These are phyloP conservation scores for Psilocybe sp. DNA, from an alignment of 768 basidiomycete species.

Conservation along the genomic window DNA sequence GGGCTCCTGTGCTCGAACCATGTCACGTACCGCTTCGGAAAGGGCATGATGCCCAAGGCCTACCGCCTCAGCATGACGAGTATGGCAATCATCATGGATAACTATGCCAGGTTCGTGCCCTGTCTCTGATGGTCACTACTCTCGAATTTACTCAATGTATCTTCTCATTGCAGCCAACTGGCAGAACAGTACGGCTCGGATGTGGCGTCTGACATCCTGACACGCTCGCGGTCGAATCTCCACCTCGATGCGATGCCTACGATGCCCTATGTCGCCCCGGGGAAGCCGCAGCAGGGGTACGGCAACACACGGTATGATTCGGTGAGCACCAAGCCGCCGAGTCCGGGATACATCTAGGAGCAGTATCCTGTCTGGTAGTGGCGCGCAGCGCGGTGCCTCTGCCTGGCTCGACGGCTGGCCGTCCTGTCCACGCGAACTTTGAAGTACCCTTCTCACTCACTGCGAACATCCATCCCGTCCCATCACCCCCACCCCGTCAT, in stretches of 20 bases:
- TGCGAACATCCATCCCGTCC: too few species aligned
- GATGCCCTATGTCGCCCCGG: conserved; percentile 2
- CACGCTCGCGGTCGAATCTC: conserved; percentile 49
- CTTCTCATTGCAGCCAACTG: conserved; percentile 48
- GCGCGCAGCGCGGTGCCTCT: too few species aligned
- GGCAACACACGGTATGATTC: too few species aligned
- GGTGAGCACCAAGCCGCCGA: too few species aligned
- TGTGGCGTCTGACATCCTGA: conserved; percentile 51
- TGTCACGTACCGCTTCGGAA: conserved; percentile 84
- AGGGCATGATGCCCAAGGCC: conserved; percentile 86
- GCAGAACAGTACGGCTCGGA: conserved; percentile 67
- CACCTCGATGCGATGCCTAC: conserved; percentile 14
- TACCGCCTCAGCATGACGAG: conserved; percentile 69
- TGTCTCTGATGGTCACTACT: not conserved
- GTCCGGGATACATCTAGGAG: too few species aligned
- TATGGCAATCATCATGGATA: conserved; percentile 83
- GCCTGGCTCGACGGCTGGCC: too few species aligned
- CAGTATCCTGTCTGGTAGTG: too few species aligned
- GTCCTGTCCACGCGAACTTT: too few species aligned
- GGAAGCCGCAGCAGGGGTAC: too few species aligned
- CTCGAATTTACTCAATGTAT: not conserved
- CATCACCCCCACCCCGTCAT: too few species aligned
- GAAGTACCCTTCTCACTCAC: too few species aligned
- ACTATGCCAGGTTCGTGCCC: conserved; percentile 60
- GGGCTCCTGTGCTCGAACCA: conserved; percentile 77